Conservation (phyloP, 2,329 filamentous ascomycete genomes). For the Neonectria sp. region DNA sequence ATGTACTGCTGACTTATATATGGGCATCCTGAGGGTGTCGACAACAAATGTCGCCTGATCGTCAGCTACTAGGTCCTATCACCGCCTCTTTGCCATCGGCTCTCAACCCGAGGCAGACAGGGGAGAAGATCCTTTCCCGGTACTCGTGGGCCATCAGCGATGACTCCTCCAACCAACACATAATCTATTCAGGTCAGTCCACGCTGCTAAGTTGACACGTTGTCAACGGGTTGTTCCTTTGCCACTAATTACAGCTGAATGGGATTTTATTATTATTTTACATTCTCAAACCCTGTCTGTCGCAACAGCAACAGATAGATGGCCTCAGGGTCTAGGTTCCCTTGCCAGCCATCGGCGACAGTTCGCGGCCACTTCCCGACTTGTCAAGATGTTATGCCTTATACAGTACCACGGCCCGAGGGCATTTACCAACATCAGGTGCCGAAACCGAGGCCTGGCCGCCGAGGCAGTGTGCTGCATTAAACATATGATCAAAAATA, state of each 20-base stretch:
- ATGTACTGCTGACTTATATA: conserved; percentile 14
- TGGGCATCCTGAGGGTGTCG: conserved; percentile 12
- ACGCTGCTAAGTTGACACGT: conserved; percentile 4
- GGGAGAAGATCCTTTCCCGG: conserved; percentile 6
- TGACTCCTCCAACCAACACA: neutral
- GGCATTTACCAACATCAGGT: conserved; percentile 3
- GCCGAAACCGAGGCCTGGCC: conserved; percentile 25
- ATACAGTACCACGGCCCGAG: conserved; percentile 11
- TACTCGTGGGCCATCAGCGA: neutral
- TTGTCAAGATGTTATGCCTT: conserved; percentile 7
- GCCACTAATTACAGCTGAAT: neutral
- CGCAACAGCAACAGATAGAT: conserved; percentile 33
- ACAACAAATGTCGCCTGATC: conserved; percentile 3
- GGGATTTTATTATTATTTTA: conserved; percentile 12
- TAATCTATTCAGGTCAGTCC: conserved; percentile 25
- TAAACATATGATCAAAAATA: conserved; percentile 23
- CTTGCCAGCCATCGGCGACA: conserved; percentile 14
- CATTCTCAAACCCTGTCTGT: conserved; percentile 14
- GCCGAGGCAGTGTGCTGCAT: conserved; percentile 30
- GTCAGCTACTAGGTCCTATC: conserved; percentile 23
- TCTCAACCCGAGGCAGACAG: neutral
- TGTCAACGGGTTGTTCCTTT: conserved; percentile 18
- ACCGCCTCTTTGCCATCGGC: neutral
- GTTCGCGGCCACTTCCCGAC: conserved; percentile 24
- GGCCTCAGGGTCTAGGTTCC: conserved; percentile 23